Evolutionary conservation across 2,329 filamentous ascomycete genomes (phyloP).

Genomic region (Ophiostoma sp.): DNA sequence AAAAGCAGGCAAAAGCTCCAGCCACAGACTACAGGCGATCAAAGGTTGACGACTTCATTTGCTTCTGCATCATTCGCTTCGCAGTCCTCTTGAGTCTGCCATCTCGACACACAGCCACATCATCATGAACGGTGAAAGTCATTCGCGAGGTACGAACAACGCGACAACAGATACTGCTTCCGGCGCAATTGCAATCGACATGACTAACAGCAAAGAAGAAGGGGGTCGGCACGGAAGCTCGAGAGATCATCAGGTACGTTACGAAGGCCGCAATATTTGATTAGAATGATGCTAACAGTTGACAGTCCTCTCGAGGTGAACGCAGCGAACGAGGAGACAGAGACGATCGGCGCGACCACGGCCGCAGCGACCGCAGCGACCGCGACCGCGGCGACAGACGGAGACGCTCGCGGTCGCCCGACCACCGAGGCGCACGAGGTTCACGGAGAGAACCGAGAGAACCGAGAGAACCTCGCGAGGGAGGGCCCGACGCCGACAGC

Average conservation of each 20-base stretch:
- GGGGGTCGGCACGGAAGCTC: slow-evolving; percentile 54
- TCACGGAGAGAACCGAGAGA: slow-evolving; percentile 49
- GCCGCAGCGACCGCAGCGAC: slow-evolving; percentile 51
- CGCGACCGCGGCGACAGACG: slow-evolving; percentile 56
- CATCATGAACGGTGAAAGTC: slow-evolving; percentile 31
- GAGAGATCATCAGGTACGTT: slow-evolving; percentile 54
- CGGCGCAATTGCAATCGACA: not conserved
- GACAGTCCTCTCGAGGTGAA: slow-evolving; percentile 40
- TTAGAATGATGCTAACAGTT: slow-evolving; percentile 24
- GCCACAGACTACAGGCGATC: not conserved
- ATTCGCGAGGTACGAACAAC: slow-evolving; percentile 25
- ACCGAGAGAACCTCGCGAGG: not conserved
- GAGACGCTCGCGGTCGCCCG: slow-evolving; percentile 80
- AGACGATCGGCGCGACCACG: slow-evolving; percentile 42
- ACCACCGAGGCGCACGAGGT: slow-evolving; percentile 64
- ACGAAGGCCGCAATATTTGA: not conserved
- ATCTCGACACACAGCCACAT: not conserved
- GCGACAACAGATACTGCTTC: not conserved
- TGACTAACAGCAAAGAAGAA: slow-evolving; percentile 32
- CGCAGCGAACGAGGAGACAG: slow-evolving; percentile 34
- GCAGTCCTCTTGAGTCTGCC: not conserved
- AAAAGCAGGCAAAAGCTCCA: slow-evolving; percentile 20
- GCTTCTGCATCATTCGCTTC: not conserved
- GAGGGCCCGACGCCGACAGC: slow-evolving; percentile 59
- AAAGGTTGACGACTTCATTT: not conserved